These are phyloP conservation scores for Colletotrichum sp. DNA, from an alignment of 2,329 filamentous ascomycete genomes.

Conservation along the genomic window DNA sequence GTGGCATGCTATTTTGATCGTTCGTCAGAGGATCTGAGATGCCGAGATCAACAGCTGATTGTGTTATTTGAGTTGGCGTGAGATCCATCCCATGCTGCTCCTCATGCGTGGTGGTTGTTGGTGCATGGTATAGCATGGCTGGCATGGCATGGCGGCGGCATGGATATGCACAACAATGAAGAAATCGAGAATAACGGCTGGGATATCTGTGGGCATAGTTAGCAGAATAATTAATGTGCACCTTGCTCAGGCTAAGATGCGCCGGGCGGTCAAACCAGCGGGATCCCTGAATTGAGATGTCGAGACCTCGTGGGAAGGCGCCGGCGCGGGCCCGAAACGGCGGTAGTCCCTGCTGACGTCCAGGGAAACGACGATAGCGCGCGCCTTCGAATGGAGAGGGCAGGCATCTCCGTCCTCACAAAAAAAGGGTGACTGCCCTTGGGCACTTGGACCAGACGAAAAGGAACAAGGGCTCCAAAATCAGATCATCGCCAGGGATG, in stretches of 20 bases:
- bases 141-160: background rate
- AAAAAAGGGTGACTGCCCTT: background rate
- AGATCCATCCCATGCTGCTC: background rate
- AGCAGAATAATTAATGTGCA: background rate
- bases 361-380: background rate
- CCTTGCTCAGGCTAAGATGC: background rate
- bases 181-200: background rate
- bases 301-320: background rate
- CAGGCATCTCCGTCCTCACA: background rate
- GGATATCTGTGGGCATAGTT: background rate
- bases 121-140: background rate
- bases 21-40: background rate
- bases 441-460: constrained; percentile 1
- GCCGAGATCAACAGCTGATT: background rate
- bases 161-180: background rate
- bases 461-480: background rate
- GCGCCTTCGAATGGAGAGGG: background rate
- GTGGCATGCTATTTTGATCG: background rate
- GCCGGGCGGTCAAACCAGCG: background rate
- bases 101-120: background rate
- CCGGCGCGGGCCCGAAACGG: background rate
- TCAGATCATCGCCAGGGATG: constrained; percentile 17
- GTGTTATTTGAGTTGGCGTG: background rate
- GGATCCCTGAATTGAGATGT: background rate
- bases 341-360: constrained; percentile 1